Conservation (phyloP, 768 basidiomycete species). For the Gelatoporia subvermispora region DNA sequence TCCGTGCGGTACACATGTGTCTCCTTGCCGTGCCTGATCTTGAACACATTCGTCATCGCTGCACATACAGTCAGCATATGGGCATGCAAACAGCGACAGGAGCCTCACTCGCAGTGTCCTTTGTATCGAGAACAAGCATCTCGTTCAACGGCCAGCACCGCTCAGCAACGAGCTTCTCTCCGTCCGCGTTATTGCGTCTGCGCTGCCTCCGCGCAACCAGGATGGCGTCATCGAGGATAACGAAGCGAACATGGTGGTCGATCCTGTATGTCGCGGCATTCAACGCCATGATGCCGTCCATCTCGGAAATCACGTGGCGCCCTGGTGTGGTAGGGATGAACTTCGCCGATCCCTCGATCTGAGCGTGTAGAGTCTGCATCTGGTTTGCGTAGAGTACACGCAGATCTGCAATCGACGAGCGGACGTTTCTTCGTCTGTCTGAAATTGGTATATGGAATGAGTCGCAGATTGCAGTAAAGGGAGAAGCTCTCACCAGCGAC, state of each 20-base stretch:
- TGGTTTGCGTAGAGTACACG: slow-evolving; percentile 92
- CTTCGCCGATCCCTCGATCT: slow-evolving; percentile 92
- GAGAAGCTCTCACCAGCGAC: slow-evolving; percentile 38
- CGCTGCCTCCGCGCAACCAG: slow-evolving; percentile 79
- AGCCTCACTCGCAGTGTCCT: slow-evolving; percentile 81
- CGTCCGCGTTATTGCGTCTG: slow-evolving; percentile 52
- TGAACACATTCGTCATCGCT: slow-evolving; percentile 95
- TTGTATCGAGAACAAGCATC: slow-evolving; percentile 92
- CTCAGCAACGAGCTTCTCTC: slow-evolving; percentile 84
- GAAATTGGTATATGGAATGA: slow-evolving; percentile 28
- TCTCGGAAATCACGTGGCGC: slow-evolving; percentile 84
- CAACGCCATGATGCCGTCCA: slow-evolving; percentile 75
- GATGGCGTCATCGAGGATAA: slow-evolving; percentile 87
- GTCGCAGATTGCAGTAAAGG: slow-evolving; percentile 28
- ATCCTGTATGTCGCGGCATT: slow-evolving; percentile 96
- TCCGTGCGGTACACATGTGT: slow-evolving; percentile 92
- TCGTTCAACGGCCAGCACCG: slow-evolving; percentile 91
- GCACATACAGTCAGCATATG: background rate
- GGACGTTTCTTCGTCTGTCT: slow-evolving; percentile 58
- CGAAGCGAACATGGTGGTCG: slow-evolving; percentile 81
- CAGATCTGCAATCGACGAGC: slow-evolving; percentile 94
- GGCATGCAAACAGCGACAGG: background rate
- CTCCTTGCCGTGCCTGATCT: slow-evolving; percentile 90
- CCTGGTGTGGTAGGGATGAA: slow-evolving; percentile 90
- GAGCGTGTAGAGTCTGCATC: slow-evolving; percentile 84